phyloP scores from a whole-genome alignment of 768 basidiomycete genomes.

The Roridomyces roridus region DNA sequence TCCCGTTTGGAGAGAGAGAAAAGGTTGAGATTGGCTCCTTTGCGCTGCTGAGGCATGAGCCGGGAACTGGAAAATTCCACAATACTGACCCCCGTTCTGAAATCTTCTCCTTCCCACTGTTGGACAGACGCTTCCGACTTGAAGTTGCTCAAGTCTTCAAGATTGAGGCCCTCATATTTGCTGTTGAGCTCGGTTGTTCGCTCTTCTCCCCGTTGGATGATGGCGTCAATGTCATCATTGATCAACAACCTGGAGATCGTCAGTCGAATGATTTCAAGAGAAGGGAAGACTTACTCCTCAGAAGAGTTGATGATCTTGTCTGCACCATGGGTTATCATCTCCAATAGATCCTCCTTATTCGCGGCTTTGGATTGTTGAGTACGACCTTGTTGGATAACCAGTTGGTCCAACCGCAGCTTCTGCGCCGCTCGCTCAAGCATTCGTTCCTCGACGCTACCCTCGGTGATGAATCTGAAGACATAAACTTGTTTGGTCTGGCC shows the following conservation, averaged over 20 bases:
- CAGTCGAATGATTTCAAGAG: neutral
- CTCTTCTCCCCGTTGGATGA: conserved; percentile 91
- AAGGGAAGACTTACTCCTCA: conserved; percentile 68
- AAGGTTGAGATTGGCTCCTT: conserved; percentile 75
- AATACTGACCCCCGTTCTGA: conserved; percentile 68
- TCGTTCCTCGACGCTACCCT: conserved; percentile 94
- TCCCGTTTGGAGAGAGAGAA: conserved; percentile 92
- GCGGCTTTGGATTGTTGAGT: conserved; percentile 86
- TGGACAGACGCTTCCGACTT: conserved; percentile 91
- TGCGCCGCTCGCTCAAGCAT: conserved; percentile 96
- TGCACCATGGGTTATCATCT: conserved; percentile 98
- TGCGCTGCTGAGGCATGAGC: conserved; percentile 50
- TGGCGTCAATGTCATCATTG: conserved; percentile 92
- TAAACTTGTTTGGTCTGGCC: conserved; percentile 98
- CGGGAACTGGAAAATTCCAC: neutral
- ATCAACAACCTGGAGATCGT: conserved; percentile 60
- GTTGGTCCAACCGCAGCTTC: conserved; percentile 92
- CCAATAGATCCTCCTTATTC: conserved; percentile 93
- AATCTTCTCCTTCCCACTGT: conserved; percentile 97
- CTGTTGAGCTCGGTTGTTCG: conserved; percentile 86
- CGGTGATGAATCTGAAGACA: conserved; percentile 96
- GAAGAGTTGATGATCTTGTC: conserved; percentile 91
- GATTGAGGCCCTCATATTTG: conserved; percentile 91
- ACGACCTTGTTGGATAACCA: conserved; percentile 96
- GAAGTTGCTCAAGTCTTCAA: conserved; percentile 97